These are phyloP conservation scores for Papiliotrema laurentii DNA, from an alignment of 1,284 basidiomycete species.

Conservation along the genomic window DNA sequence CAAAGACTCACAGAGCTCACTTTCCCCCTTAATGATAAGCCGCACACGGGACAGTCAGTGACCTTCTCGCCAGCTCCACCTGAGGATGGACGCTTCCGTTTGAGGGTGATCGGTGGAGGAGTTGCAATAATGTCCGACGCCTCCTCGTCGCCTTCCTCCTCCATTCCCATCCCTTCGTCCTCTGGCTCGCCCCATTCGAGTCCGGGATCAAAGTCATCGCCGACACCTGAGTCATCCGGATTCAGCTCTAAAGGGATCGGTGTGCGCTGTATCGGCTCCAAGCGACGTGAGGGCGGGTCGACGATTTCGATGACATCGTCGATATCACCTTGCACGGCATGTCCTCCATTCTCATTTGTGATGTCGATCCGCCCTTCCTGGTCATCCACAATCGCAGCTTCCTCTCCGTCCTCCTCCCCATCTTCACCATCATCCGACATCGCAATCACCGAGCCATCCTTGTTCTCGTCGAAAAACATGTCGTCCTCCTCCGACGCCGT, in stretches of 20 bases:
- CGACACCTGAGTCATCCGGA: not conserved
- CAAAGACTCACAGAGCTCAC: slow-evolving; percentile 22
- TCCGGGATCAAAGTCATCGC: slow-evolving; percentile 24
- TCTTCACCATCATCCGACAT: slow-evolving; percentile 5
- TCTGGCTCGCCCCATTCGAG: slow-evolving; percentile 42
- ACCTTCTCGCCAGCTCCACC: slow-evolving; percentile 7
- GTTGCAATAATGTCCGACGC: slow-evolving; percentile 6
- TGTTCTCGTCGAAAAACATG: not conserved
- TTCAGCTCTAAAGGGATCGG: not conserved
- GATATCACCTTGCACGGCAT: slow-evolving; percentile 10
- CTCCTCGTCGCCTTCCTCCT: slow-evolving; percentile 34
- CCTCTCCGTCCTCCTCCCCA: slow-evolving; percentile 8
- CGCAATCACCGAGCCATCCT: not conserved
- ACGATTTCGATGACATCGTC: slow-evolving; percentile 7
- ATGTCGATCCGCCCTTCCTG: slow-evolving; percentile 16
- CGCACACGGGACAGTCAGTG: slow-evolving; percentile 35
- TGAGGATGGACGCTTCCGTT: slow-evolving; percentile 6
- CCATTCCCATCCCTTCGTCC: slow-evolving; percentile 47
- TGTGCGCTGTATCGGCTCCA: not conserved
- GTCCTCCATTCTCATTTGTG: too few relatives aligned
- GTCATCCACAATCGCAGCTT: not conserved
- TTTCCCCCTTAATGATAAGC: slow-evolving; percentile 24
- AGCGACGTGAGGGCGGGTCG: not conserved
- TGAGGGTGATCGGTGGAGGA: not conserved
- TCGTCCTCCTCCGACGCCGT: slow-evolving; percentile 10